Conservation (phyloP, 495 filamentous ascomycete genomes). For the Daldinia loculata region DNA sequence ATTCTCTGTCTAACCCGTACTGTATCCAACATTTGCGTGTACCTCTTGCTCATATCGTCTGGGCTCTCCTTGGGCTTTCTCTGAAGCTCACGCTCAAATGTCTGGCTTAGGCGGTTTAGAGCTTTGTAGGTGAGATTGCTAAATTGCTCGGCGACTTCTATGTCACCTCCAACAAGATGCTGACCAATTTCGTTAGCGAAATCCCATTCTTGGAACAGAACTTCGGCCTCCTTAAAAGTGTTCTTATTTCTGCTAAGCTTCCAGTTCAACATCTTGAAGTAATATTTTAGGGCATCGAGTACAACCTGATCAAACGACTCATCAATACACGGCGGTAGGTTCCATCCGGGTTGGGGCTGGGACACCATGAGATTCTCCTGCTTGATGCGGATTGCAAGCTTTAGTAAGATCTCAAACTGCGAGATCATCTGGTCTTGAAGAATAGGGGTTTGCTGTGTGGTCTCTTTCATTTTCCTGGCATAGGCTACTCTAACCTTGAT, state of each 20-base stretch:
- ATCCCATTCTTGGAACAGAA: slow-evolving; percentile 96
- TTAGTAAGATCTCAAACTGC: slow-evolving; percentile 93
- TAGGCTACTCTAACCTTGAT: slow-evolving; percentile 92
- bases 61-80: slow-evolving; percentile 81
- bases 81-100: slow-evolving; percentile 91
- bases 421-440: slow-evolving; percentile 96
- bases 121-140: slow-evolving; percentile 92
- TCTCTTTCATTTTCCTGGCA: slow-evolving; percentile 91
- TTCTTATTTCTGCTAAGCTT: slow-evolving; percentile 98
- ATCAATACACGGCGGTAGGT: slow-evolving; percentile 93
- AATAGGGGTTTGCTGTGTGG: slow-evolving; percentile 81
- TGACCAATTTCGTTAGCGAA: slow-evolving; percentile 92
- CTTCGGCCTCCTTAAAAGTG: slow-evolving; percentile 98
- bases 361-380: slow-evolving; percentile 84
- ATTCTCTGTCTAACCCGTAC: slow-evolving; percentile 93
- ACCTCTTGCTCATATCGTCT: slow-evolving; percentile 92
- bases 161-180: slow-evolving; percentile 87
- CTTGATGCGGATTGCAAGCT: slow-evolving; percentile 90
- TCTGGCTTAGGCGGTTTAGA: slow-evolving; percentile 81
- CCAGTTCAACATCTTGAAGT: slow-evolving; percentile 97
- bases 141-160: slow-evolving; percentile 99
- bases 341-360: slow-evolving; percentile 90
- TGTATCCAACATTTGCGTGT: slow-evolving; percentile 93
- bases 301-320: slow-evolving; percentile 97
- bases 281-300: slow-evolving; percentile 92